These are phyloP conservation scores for Triangularia setosa DNA, from an alignment of 2,329 filamentous ascomycete genomes.

Conservation along the genomic window DNA sequence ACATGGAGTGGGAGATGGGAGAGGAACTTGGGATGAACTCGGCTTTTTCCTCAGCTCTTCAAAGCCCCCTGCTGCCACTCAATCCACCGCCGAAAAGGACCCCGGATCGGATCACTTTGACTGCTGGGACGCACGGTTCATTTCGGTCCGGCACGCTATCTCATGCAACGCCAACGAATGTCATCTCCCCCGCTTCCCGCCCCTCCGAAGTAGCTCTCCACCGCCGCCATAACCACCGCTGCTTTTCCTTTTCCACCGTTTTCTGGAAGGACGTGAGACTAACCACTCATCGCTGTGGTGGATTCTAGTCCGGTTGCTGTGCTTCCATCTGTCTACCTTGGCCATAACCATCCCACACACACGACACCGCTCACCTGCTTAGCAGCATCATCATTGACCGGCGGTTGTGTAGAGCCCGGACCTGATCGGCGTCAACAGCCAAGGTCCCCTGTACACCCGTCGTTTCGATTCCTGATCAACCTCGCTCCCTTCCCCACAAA, in stretches of 20 bases:
- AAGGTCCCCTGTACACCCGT: slow-evolving; percentile 33
- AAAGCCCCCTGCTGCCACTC: too few species aligned
- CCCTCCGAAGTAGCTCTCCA: slow-evolving; percentile 2
- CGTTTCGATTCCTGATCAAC: not conserved
- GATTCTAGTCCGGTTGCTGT: not conserved
- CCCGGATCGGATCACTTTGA: not conserved
- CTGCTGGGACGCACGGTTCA: slow-evolving; percentile 13
- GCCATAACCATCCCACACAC: not conserved
- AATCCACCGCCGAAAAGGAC: not conserved
- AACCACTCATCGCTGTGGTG: not conserved
- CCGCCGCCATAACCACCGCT: not conserved
- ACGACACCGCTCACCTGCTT: not conserved
- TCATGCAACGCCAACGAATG: slow-evolving; percentile 20
- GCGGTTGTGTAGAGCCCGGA: not conserved
- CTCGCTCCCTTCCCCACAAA: not conserved
- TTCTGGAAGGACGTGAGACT: not conserved
- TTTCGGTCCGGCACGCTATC: slow-evolving; percentile 8
- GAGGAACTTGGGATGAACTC: not conserved
- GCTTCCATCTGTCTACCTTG: not conserved
- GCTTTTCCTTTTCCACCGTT: not conserved
- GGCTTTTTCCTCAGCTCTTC: too few species aligned
- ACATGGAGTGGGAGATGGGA: too few species aligned
- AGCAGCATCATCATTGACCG: not conserved
- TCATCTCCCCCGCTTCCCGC: slow-evolving; percentile 34
- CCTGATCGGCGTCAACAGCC: slow-evolving; percentile 12